phyloP scores from a whole-genome alignment of 2,329 filamentous ascomycete species.

The Colletotrichum sp. region DNA sequence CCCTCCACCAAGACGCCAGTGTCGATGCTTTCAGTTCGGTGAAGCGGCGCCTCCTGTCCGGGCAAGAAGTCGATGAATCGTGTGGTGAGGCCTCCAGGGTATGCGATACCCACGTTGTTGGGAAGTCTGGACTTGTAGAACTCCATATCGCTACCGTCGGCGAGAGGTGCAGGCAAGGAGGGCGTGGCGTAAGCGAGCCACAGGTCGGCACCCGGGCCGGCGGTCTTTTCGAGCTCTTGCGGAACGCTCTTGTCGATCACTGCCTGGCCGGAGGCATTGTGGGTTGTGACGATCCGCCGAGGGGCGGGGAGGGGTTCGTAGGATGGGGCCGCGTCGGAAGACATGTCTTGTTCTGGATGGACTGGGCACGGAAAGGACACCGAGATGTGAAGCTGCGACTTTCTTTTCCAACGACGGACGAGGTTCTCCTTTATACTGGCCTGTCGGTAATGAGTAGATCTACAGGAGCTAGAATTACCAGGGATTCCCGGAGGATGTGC shows the following conservation, averaged over 20 bases:
- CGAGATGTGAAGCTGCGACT: neutral
- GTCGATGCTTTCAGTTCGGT: slow-evolving; percentile 59
- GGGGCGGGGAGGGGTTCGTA: slow-evolving; percentile 1
- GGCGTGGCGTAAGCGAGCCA: slow-evolving; percentile 29
- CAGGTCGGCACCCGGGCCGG: slow-evolving; percentile 23
- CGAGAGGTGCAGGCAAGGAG: slow-evolving; percentile 25
- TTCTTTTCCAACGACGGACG: neutral
- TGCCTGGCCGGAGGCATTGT: slow-evolving; percentile 35
- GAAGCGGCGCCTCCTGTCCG: slow-evolving; percentile 46
- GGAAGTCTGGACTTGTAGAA: slow-evolving; percentile 25
- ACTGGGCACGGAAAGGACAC: neutral
- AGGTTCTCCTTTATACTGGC: neutral
- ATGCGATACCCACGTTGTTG: slow-evolving; percentile 29
- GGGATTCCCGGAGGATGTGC: neutral
- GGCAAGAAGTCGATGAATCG: slow-evolving; percentile 52
- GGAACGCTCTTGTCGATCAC: slow-evolving; percentile 33
- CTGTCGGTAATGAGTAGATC: neutral
- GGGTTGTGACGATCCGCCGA: slow-evolving; percentile 31
- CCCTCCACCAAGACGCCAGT: slow-evolving; percentile 62
- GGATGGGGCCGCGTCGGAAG: neutral
- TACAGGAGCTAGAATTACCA: neutral
- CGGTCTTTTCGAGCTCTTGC: slow-evolving; percentile 8
- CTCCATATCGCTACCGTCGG: slow-evolving; percentile 23
- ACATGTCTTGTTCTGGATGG: neutral
- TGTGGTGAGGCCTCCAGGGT: slow-evolving; percentile 44